Base-by-base conservation (phyloP, 345 rosid genomes). In the Brassica carinata region DNA sequence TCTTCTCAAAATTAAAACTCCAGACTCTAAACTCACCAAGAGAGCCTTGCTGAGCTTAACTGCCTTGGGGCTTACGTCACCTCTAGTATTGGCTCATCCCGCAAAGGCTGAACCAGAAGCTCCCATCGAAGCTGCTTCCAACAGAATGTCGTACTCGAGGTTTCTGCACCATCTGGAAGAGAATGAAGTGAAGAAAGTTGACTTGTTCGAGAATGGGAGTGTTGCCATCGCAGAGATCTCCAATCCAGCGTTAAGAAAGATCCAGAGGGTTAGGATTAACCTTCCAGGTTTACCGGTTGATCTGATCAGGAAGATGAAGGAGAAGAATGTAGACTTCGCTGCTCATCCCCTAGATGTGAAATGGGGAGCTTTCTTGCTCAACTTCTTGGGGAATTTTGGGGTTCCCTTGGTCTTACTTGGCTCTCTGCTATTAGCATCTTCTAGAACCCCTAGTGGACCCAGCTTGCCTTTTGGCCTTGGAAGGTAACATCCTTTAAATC, bases 381-480 rank as follows among this genome's bases (percentile, higher is more conserved):
- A 86, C 70, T 78, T 88, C 27, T 58, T 93, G 69, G 89, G 87
- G 7, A 93, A 88, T 66, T 87, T 87, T 8, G 96, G 86, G 40
- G 86, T 92, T 71, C 97, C 94, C 10, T 76, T 88, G 83, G 34
- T 91, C 61, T 83, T 89, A 53, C 85, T 93, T 65, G 94, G 88
- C 27, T n/a, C 75, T 78, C 84, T 91, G 84, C 63, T 89, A 53
- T 65, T 87, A 61, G 78, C 87, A 61, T 61, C 85, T 38, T 80
- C 89, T 55, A 88, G 72, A 75, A 80, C 33, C 55, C 92, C 88
- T 8, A 87, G 79, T 80, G 90, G 90, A 64, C 89, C 92, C 19
- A 85, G 69, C 69, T 85, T 93, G 79, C 96, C 98, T 48, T 89
- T 91, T 76, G 94, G 98, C 31, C 90, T 91, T 61, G 89, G 93